Conservation (phyloP, 208 protist species). For the Leishmania guyanensis region DNA sequence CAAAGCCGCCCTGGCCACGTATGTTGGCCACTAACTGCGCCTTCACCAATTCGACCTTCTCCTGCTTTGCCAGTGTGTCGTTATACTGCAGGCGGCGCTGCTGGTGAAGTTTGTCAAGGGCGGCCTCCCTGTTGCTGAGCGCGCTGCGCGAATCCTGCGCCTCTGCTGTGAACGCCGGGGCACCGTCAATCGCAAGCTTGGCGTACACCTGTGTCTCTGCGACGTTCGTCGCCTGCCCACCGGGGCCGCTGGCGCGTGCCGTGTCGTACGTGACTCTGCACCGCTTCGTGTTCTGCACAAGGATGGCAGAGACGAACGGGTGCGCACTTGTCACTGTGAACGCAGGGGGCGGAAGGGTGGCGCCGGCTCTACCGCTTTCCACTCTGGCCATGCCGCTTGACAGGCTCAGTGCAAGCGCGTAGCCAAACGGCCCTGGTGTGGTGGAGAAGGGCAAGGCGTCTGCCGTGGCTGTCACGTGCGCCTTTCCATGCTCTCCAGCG, state of each 20-base stretch:
- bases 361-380: background rate
- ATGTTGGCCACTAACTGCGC: constrained; percentile 36
- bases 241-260: constrained; percentile 80
- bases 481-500: constrained; percentile 9
- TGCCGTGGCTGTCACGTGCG: constrained; percentile 38
- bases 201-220: constrained; percentile 88
- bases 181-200: constrained; percentile 82
- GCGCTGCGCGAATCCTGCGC: constrained; percentile 89
- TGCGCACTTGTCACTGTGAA: constrained; percentile 48
- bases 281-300: constrained; percentile 59
- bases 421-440: constrained; percentile 55
- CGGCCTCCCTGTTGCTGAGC: constrained; percentile 74
- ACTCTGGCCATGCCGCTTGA: background rate
- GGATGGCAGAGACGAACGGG: constrained; percentile 59
- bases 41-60: constrained; percentile 45
- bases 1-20: constrained; percentile 23
- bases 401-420: constrained; percentile 48
- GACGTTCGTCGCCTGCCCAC: constrained; percentile 89
- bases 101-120: constrained; percentile 67
- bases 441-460: constrained; percentile 16
- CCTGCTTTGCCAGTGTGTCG: constrained; percentile 61
- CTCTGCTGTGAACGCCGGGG: constrained; percentile 62
- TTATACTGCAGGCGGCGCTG: constrained; percentile 69
- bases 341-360: background rate
- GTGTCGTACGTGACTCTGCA: constrained; percentile 66